Conservation (phyloP, 2,329 filamentous ascomycete genomes). For the Esteya vermicola region DNA sequence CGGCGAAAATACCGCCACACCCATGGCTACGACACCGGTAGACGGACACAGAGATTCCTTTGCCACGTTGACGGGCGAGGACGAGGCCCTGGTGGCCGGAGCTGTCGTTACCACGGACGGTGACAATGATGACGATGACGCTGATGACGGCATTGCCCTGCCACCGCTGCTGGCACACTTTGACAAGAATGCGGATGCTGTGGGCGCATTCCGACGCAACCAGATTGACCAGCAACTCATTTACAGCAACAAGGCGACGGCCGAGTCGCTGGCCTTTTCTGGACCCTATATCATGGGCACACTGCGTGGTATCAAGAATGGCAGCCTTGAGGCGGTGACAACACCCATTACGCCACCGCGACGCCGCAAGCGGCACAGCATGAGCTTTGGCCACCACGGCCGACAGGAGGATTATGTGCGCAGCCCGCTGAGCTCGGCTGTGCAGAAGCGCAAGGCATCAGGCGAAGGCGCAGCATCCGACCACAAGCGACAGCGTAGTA, state of each 20-base stretch:
- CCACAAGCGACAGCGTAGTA: constrained; percentile 45
- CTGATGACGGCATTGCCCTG: constrained; percentile 23
- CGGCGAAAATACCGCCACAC: constrained; percentile 35
- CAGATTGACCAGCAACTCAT: constrained; percentile 49
- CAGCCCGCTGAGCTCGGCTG: constrained; percentile 33
- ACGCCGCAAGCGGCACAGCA: constrained; percentile 32
- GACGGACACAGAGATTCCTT: neutral
- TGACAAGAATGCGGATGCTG: constrained; percentile 50
- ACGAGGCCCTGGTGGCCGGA: too few relatives aligned
- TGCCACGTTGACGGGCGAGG: too few relatives aligned
- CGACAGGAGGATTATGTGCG: constrained; percentile 28
- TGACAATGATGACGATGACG: constrained; percentile 18
- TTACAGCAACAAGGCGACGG: constrained; percentile 43
- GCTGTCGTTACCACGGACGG: constrained; percentile 34
- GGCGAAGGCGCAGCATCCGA: constrained; percentile 20
- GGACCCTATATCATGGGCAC: constrained; percentile 45
- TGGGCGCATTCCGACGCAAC: constrained; percentile 64
- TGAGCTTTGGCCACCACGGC: constrained; percentile 6
- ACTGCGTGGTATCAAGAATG: constrained; percentile 48
- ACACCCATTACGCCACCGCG: constrained; percentile 55
- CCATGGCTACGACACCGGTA: constrained; percentile 22
- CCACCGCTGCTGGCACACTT: constrained; percentile 51
- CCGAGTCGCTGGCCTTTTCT: constrained; percentile 48
- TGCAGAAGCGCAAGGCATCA: constrained; percentile 42
- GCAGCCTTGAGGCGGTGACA: constrained; percentile 50